These are phyloP conservation scores for Cryphonectria nitschkei DNA, from an alignment of 2,329 filamentous ascomycete genomes.

Conservation along the genomic window DNA sequence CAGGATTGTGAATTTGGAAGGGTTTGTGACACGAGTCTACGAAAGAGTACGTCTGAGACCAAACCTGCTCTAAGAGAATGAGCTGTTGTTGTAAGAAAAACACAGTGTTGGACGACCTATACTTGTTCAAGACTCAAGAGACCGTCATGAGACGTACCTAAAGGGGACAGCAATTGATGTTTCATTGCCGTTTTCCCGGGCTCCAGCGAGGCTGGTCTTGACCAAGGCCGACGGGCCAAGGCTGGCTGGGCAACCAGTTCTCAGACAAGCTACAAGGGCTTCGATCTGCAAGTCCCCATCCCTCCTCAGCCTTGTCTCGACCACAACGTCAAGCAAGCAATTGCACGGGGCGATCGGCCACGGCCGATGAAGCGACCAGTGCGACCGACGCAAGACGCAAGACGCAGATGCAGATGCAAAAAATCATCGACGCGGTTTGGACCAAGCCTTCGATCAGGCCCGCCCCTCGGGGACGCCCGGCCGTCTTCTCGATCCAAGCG, in stretches of 20 bases:
- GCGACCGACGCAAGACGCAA: neutral
- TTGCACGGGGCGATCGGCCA: neutral
- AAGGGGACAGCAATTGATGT: neutral
- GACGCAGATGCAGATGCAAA: conserved; percentile 10
- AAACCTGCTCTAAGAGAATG: neutral
- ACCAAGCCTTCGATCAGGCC: conserved; percentile 3
- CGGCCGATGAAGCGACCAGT: neutral
- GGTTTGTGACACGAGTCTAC: neutral
- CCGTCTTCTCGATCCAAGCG: neutral
- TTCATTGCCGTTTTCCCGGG: neutral
- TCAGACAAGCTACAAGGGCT: neutral
- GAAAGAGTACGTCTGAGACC: neutral
- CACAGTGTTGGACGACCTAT: neutral
- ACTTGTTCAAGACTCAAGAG: neutral
- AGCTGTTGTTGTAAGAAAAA: neutral
- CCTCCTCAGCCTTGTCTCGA: conserved; percentile 10
- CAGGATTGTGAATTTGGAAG: neutral
- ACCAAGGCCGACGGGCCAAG: neutral
- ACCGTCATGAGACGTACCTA: too few relatives aligned
- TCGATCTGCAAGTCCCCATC: neutral
- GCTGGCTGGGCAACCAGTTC: neutral
- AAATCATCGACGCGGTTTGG: neutral
- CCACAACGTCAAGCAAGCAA: conserved; percentile 13
- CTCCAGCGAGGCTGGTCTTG: neutral
- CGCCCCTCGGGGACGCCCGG: neutral